These are phyloP conservation scores for Thielaviopsis populi DNA, from an alignment of 2,329 filamentous ascomycete species.

Conservation along the genomic window DNA sequence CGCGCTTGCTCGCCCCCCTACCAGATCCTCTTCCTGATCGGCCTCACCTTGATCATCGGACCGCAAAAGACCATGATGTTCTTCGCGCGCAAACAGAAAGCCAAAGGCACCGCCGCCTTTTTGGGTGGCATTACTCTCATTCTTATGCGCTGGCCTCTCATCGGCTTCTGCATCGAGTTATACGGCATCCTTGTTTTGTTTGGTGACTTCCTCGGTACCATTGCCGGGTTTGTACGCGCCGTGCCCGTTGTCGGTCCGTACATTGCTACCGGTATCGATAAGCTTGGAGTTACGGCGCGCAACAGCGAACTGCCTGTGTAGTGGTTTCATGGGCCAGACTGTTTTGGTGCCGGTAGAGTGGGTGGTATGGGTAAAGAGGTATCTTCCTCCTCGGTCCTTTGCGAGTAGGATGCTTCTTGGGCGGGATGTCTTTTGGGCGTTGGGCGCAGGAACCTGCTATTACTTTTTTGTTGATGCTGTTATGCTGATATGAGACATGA, in stretches of 20 bases:
- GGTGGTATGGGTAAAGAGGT: background rate
- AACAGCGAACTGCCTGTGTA: constrained; percentile 68
- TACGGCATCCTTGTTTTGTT: constrained; percentile 91
- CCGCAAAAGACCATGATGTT: constrained; percentile 80
- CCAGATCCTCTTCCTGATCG: constrained; percentile 93
- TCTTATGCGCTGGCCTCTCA: constrained; percentile 74
- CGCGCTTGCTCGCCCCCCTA: constrained; percentile 15
- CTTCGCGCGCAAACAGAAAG: constrained; percentile 87
- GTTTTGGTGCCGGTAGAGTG: constrained; percentile 4
- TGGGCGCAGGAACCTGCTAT: constrained; percentile 2
- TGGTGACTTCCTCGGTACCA: constrained; percentile 89
- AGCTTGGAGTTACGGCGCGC: constrained; percentile 50
- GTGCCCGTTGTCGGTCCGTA: constrained; percentile 78
- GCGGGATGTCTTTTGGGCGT: background rate
- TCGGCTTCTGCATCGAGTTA: constrained; percentile 78
- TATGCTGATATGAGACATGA: background rate
- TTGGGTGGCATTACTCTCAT: constrained; percentile 71
- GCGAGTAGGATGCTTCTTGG: background rate
- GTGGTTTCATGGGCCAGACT: background rate
- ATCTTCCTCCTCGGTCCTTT: too few relatives aligned
- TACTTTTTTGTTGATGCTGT: background rate
- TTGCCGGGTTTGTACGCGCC: constrained; percentile 72
- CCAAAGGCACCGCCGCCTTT: constrained; percentile 82
- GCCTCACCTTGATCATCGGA: constrained; percentile 90
- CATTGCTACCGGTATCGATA: constrained; percentile 59